Percentiles rank a stretch among this genome's conserved stretches.
These are phyloP conservation scores for Gardenia jasminoides DNA, from an alignment of 257 asterid genomes.

Conservation along the genomic window DNA sequence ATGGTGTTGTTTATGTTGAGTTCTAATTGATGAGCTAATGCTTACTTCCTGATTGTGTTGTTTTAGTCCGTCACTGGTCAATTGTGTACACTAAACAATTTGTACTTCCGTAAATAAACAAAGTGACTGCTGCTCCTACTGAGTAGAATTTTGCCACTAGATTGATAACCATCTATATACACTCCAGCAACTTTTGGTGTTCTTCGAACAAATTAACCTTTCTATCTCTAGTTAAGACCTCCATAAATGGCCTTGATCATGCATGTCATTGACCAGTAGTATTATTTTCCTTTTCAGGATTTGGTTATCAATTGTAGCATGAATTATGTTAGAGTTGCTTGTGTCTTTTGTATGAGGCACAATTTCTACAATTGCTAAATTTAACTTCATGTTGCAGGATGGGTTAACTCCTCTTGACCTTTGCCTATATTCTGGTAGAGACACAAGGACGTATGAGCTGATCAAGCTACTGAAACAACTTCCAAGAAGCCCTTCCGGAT, in stretches of 20 bases:
- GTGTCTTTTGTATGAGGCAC: neutral
- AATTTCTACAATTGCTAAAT: neutral
- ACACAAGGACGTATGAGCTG: conserved; percentile 65
- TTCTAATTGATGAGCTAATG: too few species aligned
- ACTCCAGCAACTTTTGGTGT: neutral
- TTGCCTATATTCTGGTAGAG: conserved; percentile 67
- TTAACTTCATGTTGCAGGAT: conserved; percentile 43
- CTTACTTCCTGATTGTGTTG: neutral
- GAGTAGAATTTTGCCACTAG: neutral
- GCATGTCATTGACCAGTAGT: neutral
- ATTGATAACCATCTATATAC: neutral
- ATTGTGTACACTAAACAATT: neutral
- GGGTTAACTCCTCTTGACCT: conserved; percentile 68
- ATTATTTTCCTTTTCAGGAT: neutral
- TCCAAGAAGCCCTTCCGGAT: conserved; percentile 23
- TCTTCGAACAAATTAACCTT: neutral
- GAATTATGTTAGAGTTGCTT: neutral
- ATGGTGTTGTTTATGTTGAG: neutral
- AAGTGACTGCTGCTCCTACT: neutral
- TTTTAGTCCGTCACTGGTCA: neutral
- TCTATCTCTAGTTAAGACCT: neutral
- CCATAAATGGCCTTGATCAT: neutral
- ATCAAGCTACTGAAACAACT: conserved; percentile 58
- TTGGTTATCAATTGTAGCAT: neutral
- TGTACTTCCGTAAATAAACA: neutral